A percentile compares a stretch with the other conserved stretches of the same genome.
Conservation (phyloP, 1,284 basidiomycete species). For the Jaminaea rosea region DNA sequence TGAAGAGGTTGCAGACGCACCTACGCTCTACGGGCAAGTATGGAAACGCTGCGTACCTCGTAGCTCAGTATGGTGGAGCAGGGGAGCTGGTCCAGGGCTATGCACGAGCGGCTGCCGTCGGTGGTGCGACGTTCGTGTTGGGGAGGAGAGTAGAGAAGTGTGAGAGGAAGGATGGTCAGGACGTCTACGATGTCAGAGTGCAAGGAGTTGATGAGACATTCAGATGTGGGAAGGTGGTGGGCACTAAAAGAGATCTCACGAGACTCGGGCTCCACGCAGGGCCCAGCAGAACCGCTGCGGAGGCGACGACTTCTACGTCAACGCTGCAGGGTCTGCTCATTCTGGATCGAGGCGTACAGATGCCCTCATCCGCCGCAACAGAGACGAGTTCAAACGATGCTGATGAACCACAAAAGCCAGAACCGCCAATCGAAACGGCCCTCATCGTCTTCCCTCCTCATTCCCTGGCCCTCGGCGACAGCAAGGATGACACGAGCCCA, state of each 20-base stretch:
- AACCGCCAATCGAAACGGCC: conserved; percentile 55
- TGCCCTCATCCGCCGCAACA: background rate
- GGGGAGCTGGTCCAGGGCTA: conserved; percentile 43
- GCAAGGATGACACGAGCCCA: background rate
- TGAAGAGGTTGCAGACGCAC: conserved; percentile 50
- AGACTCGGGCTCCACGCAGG: no score
- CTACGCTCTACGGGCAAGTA: conserved; percentile 75
- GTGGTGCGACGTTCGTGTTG: conserved; percentile 34
- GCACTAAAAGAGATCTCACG: no score
- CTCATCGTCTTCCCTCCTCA: conserved; percentile 74
- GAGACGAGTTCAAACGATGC: background rate
- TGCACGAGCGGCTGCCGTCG: conserved; percentile 35
- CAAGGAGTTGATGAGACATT: conserved; percentile 55
- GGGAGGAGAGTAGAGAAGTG: no score
- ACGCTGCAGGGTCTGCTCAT: conserved; percentile 14
- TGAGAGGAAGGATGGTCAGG: conserved; percentile 1
- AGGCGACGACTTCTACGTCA: conserved; percentile 20
- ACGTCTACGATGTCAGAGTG: background rate
- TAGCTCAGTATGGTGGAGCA: conserved; percentile 82
- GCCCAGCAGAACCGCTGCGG: no score
- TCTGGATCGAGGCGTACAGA: conserved; percentile 7
- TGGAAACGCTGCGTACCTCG: conserved; percentile 78
- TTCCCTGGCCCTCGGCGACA: conserved; percentile 3
- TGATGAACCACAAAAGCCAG: background rate
- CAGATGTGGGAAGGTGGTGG: conserved; percentile 49